Evolutionary conservation across 768 basidiomycete genomes (phyloP).

Genomic region (Pholiota microspora): DNA sequence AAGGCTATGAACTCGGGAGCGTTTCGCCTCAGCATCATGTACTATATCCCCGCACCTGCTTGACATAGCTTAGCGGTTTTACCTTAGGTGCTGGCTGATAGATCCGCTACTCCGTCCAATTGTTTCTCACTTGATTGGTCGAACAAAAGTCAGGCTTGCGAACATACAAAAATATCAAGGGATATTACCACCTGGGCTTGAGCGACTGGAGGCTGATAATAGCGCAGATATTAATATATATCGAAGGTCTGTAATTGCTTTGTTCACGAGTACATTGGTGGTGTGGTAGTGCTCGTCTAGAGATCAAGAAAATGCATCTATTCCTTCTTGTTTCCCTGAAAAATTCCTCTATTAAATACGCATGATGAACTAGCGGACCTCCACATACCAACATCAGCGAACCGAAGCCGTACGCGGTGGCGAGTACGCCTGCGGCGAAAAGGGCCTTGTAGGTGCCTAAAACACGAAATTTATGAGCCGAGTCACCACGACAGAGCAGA

Average conservation of each 20-base stretch:
- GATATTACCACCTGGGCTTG: background rate
- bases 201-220: background rate
- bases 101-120: background rate
- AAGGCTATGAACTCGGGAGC: background rate
- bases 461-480: background rate
- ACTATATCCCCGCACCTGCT: background rate
- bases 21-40: background rate
- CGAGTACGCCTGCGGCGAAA: constrained; percentile 54
- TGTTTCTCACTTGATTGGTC: too few species aligned
- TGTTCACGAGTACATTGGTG: background rate
- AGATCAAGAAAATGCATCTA: constrained; percentile 5
- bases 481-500: background rate
- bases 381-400: constrained; percentile 42
- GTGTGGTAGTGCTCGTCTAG: background rate
- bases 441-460: constrained; percentile 54
- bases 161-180: background rate
- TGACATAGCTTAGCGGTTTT: background rate
- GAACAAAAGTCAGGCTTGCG: background rate
- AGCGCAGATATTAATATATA: background rate
- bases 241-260: background rate
- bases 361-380: background rate
- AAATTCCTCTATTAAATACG: background rate
- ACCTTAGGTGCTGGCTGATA: background rate
- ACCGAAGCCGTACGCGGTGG: constrained; percentile 49
- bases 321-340: constrained; percentile 25